Percentiles rank a stretch among this genome's conserved stretches.
phyloP scores from a whole-genome alignment of 148 eudicot species.

The Rhododendron ferrugineum region DNA sequence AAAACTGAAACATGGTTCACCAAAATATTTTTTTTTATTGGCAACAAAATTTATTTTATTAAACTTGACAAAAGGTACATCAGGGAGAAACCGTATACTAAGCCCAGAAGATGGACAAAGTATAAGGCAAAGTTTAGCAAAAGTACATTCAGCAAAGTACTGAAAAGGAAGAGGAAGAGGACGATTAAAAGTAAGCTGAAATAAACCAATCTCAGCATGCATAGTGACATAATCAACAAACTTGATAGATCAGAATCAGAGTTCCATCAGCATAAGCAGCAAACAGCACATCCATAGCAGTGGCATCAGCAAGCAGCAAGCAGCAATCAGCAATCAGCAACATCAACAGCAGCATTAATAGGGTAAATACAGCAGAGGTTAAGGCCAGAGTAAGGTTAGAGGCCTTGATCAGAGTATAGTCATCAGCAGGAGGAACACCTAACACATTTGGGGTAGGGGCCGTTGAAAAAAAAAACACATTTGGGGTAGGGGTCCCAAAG shows the following conservation, averaged over 20 bases:
- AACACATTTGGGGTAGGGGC: too few relatives aligned
- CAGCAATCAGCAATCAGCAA: too few relatives aligned
- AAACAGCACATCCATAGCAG: not conserved
- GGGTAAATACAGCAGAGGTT: not conserved
- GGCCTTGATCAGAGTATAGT: too few relatives aligned
- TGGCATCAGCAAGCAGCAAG: too few relatives aligned
- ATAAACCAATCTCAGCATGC: too few relatives aligned
- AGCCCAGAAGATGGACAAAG: not conserved
- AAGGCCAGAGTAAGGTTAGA: not conserved
- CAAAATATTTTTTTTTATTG: too few relatives aligned
- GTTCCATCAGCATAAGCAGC: not conserved
- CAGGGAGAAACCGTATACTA: not conserved
- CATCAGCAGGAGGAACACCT: too few relatives aligned
- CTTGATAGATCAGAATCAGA: not conserved
- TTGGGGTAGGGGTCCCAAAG: too few relatives aligned
- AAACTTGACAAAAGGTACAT: not conserved
- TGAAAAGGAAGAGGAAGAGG: too few relatives aligned
- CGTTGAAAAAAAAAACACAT: too few relatives aligned
- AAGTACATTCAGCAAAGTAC: not conserved
- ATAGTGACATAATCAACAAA: not conserved
- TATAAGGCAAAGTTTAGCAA: not conserved
- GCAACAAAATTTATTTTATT: not conserved
- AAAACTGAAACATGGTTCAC: not conserved
- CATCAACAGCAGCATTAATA: not conserved
- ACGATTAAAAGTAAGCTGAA: not conserved